Conservation (phyloP, 2,329 filamentous ascomycete species). For the Aspergillus clavatus region DNA sequence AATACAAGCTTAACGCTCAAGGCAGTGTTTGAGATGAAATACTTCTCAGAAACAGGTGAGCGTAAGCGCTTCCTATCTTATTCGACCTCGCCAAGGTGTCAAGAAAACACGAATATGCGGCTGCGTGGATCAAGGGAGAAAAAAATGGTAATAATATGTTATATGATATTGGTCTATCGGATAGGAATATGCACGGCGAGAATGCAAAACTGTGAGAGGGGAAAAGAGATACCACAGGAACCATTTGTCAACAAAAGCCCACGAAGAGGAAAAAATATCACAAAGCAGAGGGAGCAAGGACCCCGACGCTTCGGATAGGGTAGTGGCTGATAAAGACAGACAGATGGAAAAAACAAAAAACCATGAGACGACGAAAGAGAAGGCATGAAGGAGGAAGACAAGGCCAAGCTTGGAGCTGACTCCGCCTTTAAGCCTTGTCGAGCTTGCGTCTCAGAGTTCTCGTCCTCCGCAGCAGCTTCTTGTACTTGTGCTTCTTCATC, state of each 20-base stretch:
- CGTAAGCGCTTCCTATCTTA: too few species aligned
- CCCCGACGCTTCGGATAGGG: background rate
- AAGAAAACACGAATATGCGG: too few species aligned
- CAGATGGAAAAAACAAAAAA: too few species aligned
- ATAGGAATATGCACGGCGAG: background rate
- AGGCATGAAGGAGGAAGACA: too few species aligned
- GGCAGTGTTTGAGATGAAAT: too few species aligned
- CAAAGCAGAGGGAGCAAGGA: background rate
- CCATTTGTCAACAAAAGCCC: background rate
- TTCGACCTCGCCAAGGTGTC: too few species aligned
- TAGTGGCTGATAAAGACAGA: background rate
- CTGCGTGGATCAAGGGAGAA: too few species aligned
- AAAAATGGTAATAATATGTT: background rate
- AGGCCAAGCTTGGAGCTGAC: too few species aligned
- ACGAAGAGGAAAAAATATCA: background rate
- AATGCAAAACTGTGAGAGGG: constrained; percentile 4
- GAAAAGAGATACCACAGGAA: background rate
- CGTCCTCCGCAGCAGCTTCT: constrained; percentile 95
- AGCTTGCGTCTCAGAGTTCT: constrained; percentile 82
- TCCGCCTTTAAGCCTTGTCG: constrained; percentile 55
- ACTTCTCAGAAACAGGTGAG: too few species aligned
- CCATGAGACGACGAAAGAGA: constrained; percentile 1
- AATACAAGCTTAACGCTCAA: too few species aligned
- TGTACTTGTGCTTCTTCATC: constrained; percentile 99
- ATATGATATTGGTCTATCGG: background rate